Conservation (phyloP, 306 rosid species). For the Pyrus communis region DNA sequence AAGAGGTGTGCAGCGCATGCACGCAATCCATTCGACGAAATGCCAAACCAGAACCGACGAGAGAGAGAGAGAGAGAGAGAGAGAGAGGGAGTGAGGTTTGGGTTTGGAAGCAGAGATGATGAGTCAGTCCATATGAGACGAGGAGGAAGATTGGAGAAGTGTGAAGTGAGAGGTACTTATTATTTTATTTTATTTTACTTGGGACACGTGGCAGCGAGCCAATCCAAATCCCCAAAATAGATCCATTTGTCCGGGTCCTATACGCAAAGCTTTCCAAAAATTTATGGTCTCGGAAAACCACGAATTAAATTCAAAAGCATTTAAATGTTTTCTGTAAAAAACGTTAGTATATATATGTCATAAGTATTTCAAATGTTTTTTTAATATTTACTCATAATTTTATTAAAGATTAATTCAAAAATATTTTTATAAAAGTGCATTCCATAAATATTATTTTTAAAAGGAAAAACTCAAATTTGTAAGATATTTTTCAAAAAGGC, state of each 20-base stretch:
- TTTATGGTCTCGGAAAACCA: no score
- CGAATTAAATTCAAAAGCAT: no score
- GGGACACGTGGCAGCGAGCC: neutral
- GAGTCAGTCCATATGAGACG: neutral
- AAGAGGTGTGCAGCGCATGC: slow-evolving; percentile 27
- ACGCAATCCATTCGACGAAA: slow-evolving; percentile 29
- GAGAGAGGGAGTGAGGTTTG: neutral
- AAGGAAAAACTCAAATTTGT: neutral
- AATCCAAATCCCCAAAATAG: neutral
- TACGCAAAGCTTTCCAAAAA: no score
- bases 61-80: neutral
- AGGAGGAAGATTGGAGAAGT: neutral
- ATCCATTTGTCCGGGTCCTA: neutral
- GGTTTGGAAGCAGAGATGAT: neutral
- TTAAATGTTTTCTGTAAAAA: no score
- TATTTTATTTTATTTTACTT: neutral
- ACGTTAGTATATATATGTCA: rapidly evolving
- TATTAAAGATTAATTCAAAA: no score
- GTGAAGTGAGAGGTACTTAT: neutral
- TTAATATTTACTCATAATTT: rapidly evolving
- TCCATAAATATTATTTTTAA: no score
- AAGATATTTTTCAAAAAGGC: no score
- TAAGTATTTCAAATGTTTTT: no score
- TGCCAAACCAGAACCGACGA: neutral
- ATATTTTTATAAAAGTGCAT: no score